Evolutionary conservation across 75 land plant genomes (phyloP), one percentile per base, ranked within the genome.

Genomic region (Selaginella moellendorffii): DNA sequence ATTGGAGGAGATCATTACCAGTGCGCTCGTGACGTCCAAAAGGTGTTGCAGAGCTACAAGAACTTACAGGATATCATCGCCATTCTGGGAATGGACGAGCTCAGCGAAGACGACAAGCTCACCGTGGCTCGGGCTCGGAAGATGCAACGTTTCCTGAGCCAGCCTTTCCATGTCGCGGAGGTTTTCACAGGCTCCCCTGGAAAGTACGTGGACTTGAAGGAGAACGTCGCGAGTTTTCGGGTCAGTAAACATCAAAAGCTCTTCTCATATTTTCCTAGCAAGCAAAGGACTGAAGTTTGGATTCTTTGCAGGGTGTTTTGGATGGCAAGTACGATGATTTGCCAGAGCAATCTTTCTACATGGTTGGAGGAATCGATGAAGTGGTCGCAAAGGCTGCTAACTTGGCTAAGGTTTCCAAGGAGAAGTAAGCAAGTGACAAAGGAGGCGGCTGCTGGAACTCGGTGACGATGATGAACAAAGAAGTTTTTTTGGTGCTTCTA

Each of bases 141-240:
- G 61, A 90, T 90, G 62, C 86, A 87, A 63, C 73, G 95, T 2
- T 90, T 90, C 74, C 71, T 90, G 71, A 84, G 88, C 67, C 97
- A 90, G 70, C 97, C 97, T 27, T 90, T 90, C 97, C 95, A 87
- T 70, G 97, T 89, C 31, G 96, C 96, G 52, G 96, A 89, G 75
- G 96, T 89, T 19, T 89, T 89, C 79, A 89, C 91, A 1, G 96
- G 96, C 65, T 90, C 91, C 21, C 87, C 91, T 53, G 96, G 90
- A 19, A 89, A 89, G 62, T 89, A 89, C 62, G 96, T 87, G 10
- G 97, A 90, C 60, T 76, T 90, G 80, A 90, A 87, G 58, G 97
- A 90, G 72, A 82, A 82, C 71, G 76, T 87, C 53, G 25, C 54
- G 30, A 82, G 97, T 66, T 90, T 90, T 81, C 95, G 84, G 96